Base-by-base conservation (phyloP, 73 alveolate genomes). In the Paramecium bursaria region DNA sequence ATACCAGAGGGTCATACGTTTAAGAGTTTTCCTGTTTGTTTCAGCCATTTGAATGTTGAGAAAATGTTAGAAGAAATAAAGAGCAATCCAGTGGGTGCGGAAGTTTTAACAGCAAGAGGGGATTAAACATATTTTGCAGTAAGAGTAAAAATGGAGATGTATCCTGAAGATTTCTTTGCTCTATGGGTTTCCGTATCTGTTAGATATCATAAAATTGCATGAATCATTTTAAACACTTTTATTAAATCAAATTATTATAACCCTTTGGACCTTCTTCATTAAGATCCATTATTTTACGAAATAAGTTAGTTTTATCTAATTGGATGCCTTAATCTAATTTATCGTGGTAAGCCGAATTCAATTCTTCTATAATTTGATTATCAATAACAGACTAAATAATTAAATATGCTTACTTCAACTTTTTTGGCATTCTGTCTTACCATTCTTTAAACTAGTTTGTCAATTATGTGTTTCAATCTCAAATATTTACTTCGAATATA, bases 1-100 rank as follows among this genome's bases (percentile, higher is more conserved):
- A 92, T 92, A 30, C 95, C 94, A 3, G 96, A 90, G 76, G 98
- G 98, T 21, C 95, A 91, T 61, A 88, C 95, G n/a, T 92, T 92
- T 67, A 92, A 90, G 85, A 95, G 96, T 48, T 88, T 91, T 74
- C 98, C 98, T 4, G 86, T 92, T 33, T 87, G 87, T 26, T 90
- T 92, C 86, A 91, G 77, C 44, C 95, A 92, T 46, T 76, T 87
- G 73, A 94, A 92, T 50, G 47, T 87, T 25, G 91, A 86, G 26
- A 75, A 90, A 46, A 92, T 92, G 92, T 26, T 92, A 14, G 86
- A 53, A 47, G 82, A 67, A 21, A 67, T 67, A 2, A 67, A 67
- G 44, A 33, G 60, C 19, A 39, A 53, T 42, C 82, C 82, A 25
- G 82, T 42, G 33, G 82, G 82, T 9, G 82, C 50, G 13, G 82